Evolutionary conservation across 306 rosid species (phyloP), one percentile per base, ranked within the genome.

Genomic region (Gastrolobium bilobum): DNA sequence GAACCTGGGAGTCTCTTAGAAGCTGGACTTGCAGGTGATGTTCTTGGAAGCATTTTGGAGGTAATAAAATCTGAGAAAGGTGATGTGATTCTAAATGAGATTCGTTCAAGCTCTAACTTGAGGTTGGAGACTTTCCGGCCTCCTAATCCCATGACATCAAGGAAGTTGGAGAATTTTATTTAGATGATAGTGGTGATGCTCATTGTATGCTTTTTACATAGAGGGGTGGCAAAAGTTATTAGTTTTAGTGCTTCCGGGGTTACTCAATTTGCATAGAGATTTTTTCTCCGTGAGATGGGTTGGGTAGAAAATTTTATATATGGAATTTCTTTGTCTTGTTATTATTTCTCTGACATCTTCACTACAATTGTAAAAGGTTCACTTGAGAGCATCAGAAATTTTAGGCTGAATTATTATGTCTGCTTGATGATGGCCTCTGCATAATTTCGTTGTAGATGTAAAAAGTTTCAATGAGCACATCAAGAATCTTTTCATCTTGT

Each of bases 11-110:
- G 37, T 60, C 98, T 95, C 65, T 70, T 77, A 29, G 60, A 89
- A 74, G 53, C 2, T 4, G 98, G 98, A 78, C 90, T 95, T 67
- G 97, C 98, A 31, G 97, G 82, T 10, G 90, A 95, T 69, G 92
- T 95, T 80, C 84, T 92, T 64, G 99, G 98, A 48, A 84, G 80
- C 80, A 61, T 75, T 10, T 84, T 95, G 89, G 94, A 92, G 81
- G 77, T 35, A 5, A 91, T 95, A 87, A 77, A 77, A 76, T 20
- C 40, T 4, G 93, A 87, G 65, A 87, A 86, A 73, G 99, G 99
- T 2, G 99, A 92, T 1, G 60, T 7, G 2, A 65, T 77, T 81
- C 77, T 95, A 1, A 84, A 76, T 0, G 94, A 91, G 56, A 78
- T 90, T 31, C 65, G 68, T 0, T 57, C 60, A 4, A 54, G 79